Evolutionary conservation across 2,329 filamentous ascomycete genomes (phyloP), one percentile per base, ranked within the genome.

Genomic region (Elsinoe necatrix): DNA sequence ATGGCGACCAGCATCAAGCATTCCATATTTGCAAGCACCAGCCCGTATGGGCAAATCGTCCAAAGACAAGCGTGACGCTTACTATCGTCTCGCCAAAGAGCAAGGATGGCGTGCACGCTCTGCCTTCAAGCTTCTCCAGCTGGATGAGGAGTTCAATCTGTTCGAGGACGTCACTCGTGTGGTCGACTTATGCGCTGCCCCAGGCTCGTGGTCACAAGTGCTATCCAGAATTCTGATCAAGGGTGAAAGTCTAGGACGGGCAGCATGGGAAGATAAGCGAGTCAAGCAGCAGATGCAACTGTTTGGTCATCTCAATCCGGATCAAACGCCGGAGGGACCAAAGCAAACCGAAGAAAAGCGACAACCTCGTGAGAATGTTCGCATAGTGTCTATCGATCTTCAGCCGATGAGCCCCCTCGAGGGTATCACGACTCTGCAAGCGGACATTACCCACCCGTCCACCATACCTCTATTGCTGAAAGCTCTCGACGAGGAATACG

Each of bases 31-130:
- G 1, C 18, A 35, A 11, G 8, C 11, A 21, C 6, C 8, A 34
- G 41, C 21, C 35, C 48, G 14, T 14, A 61, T 61, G 59, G 59
- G 59, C 1, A 97, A 97, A 71, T 95, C 93, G 1, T 97, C 92
- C 48, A 98, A 98, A 73, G 93, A 98, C 69, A 98, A 98, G 75
- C 87, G 93, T 55, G 93, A 98, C 71, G 91, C 91, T 45, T 98
- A 98, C 74, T 98, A 98, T 68, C 83, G 93, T 55, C 86, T 98
- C 7, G 93, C 93, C 16, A 98, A 98, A 74, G 93, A 98, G 72
- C 93, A 98, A 77, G 95, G 95, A 62, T 98, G 93, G 92, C 87
- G 93, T 34, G 93, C 93, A 25, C 82, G 93, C 58, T 95, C 90
- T 63, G 93, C 93, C 7, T 98, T 96, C 77, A 98, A 98, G 73